These are phyloP conservation scores for Cystofilobasidium ferigula DNA, from an alignment of 768 basidiomycete genomes.

Conservation along the genomic window DNA sequence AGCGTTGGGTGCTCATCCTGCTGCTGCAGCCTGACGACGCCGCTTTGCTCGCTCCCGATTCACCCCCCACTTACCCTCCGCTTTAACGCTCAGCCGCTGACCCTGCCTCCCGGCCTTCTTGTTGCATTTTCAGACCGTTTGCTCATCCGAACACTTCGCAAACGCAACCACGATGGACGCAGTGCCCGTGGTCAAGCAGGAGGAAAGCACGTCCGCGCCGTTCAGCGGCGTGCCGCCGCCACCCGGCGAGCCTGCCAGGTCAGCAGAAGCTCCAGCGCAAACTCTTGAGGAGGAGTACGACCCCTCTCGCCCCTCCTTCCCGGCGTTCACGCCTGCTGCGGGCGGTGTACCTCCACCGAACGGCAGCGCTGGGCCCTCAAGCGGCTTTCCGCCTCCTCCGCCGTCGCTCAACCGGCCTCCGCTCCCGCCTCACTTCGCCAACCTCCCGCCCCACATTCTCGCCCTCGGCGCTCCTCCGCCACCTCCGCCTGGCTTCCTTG, in stretches of 20 bases:
- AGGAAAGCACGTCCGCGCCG: neutral
- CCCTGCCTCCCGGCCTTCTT: no score
- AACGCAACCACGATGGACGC: neutral
- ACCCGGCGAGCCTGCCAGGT: neutral
- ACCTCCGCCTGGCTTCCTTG: slow-evolving; percentile 9
- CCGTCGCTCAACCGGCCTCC: slow-evolving; percentile 11
- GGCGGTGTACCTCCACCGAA: neutral
- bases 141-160: no score
- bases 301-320: slow-evolving; percentile 12
- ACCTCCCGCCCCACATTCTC: neutral
- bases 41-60: no score
- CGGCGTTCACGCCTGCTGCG: neutral
- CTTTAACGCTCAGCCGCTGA: no score
- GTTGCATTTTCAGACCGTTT: no score
- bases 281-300: slow-evolving; percentile 24
- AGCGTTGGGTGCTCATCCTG: no score
- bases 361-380: neutral
- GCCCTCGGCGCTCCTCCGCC: neutral
- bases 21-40: no score
- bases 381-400: neutral
- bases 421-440: slow-evolving; percentile 8
- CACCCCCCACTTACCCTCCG: no score
- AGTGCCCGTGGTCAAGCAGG: neutral
- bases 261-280: no score
- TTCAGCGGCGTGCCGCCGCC: neutral